Evolutionary conservation across 345 rosid species (phyloP), one percentile per base, ranked within the genome.

Genomic region (Populus deltoides): DNA sequence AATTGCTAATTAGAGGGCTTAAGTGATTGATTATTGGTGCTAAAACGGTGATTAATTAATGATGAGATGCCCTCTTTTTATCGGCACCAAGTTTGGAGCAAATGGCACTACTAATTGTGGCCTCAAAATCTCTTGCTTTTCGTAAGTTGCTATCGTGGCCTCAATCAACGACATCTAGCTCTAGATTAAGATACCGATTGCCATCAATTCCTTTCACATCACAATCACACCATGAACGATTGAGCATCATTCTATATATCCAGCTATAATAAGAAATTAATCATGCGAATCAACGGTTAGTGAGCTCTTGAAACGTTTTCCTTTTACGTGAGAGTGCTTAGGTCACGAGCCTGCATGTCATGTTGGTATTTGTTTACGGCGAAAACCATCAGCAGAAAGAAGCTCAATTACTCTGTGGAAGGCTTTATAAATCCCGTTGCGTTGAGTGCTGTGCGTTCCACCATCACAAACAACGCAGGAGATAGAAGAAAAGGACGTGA

Each of bases 41-140:
- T 33, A 25, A 67, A 72, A 68, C 15, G 47, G 63, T 49, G 69
- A 74, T 63, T 72, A 45, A 38, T 22, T 68, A 59, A 62, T 59
- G 69, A 81, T 66, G 51, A 81, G 82, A 84, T 82, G 79, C 85
- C 70, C 66, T 77, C 75, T 80, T 71, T 75, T 53, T 75, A 68
- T 57, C 77, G 66, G 25, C 78, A 75, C 53, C 36, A 61, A 67
- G 76, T 13, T 69, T 49, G 79, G 74, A 76, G 80, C 82, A 81
- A 71, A 73, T 79, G 82, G 81, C 79, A 73, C 45, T 62, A 31
- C 45, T 35, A 41, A 8, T 36, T 38, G 55, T 72, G 59, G 31
- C 57, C 75, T 59, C 59, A 39, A 36, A 68, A 61, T 68, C 47
- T 68, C 47, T 31, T 75, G 61, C 75, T 80, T 80, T 75, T 70